Evolutionary conservation across 495 filamentous ascomycete genomes (phyloP), one percentile per base, ranked within the genome.

Genomic region (Aspergillus saccharolyticus): DNA sequence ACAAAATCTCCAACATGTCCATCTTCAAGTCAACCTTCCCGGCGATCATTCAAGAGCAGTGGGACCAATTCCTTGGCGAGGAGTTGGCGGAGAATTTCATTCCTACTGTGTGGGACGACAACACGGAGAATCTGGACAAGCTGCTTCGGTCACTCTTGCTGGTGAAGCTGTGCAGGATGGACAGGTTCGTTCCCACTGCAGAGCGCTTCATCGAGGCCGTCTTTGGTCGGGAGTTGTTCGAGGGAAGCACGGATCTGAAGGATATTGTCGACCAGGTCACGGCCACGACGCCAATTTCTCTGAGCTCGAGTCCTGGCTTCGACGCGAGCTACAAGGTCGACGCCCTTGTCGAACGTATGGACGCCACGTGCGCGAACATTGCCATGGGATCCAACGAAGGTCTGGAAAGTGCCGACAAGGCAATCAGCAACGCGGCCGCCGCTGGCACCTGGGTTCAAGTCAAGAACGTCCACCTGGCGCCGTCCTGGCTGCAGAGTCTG

Each of bases 291-390:
- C 94, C 94, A 17, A 90, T 99, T 65, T 84, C 94, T 22, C 81
- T 99, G 15, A 89, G 91, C 67, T 97, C 92, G 15, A 96, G 86
- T 63, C 92, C 94, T 54, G 94, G 94, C 53, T 99, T 97, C 70
- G 94, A 99, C 74, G 94, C 94, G 28, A 95, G 90, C 67, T 99
- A 97, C 83, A 97, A 97, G 80, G 94, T 99, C 55, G 93, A 97
- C 66, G 90, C 86, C 52, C 79, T 97, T 20, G 94, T 97, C 20
- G 90, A 96, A 69, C 83, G 87, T 60, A 87, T 82, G 69, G 80
- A 83, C 53, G 84, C 85, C 28, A 87, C 80, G 25, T 99, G 94
- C 76, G 90, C 90, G 39, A 96, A 96, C 70, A 96, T 97, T 68
- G 94, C 94, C 62, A 99, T 99, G 94, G 94, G 94, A 63, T 97